Conservation (phyloP, 805 yeast genomes). For the Suhomyces vadensis region DNA sequence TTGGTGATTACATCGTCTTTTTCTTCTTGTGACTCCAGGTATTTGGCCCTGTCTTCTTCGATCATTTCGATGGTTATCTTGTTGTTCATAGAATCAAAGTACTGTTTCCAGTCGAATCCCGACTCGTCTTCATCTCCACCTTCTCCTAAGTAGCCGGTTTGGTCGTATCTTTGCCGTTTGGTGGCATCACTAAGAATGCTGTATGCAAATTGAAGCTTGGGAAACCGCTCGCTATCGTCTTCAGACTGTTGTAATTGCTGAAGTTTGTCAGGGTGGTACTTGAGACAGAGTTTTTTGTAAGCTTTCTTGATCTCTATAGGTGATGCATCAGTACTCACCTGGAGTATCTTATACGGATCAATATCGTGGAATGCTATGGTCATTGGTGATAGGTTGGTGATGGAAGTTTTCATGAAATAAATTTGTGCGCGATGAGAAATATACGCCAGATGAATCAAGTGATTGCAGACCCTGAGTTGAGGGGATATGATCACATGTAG, state of each 20-base stretch:
- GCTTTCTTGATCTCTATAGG: slow-evolving; percentile 62
- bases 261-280: slow-evolving; percentile 31
- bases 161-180: slow-evolving; percentile 60
- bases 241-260: slow-evolving; percentile 18
- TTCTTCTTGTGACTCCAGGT: slow-evolving; percentile 65
- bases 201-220: slow-evolving; percentile 74
- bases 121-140: slow-evolving; percentile 26
- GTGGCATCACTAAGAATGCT: slow-evolving; percentile 60
- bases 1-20: slow-evolving; percentile 59
- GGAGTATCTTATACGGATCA: slow-evolving; percentile 62
- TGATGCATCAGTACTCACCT: slow-evolving; percentile 39
- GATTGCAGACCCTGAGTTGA: background rate
- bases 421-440: background rate
- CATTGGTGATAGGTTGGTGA: slow-evolving; percentile 1
- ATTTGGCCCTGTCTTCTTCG: slow-evolving; percentile 63
- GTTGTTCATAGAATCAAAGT: slow-evolving; percentile 48
- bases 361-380: slow-evolving; percentile 40
- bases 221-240: slow-evolving; percentile 45
- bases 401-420: background rate
- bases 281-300: slow-evolving; percentile 26
- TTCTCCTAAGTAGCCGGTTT: slow-evolving; percentile 62
- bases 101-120: slow-evolving; percentile 58
- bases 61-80: slow-evolving; percentile 65
- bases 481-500: too few species aligned
- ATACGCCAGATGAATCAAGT: too few species aligned